phyloP scores from a whole-genome alignment of 768 basidiomycete species.

The Xerocomellus amylosporus region DNA sequence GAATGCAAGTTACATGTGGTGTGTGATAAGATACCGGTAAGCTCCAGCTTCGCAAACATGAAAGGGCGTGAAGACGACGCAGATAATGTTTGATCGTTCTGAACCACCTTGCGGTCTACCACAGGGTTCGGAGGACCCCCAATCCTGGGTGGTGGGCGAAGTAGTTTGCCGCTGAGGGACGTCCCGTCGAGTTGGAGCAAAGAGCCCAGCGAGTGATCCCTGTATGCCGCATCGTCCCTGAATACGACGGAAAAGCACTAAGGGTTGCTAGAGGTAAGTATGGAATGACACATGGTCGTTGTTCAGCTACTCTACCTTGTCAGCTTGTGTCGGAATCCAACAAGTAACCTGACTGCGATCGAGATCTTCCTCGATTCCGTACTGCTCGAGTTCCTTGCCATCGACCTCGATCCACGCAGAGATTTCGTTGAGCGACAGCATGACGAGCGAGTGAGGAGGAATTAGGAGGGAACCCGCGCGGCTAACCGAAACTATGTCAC shows the following conservation, averaged over 20 bases:
- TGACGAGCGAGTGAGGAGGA: neutral
- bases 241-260: slow-evolving; percentile 29
- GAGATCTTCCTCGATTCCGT: slow-evolving; percentile 20
- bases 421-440: slow-evolving; percentile 22
- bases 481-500: slow-evolving; percentile 14
- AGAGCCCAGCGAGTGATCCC: slow-evolving; percentile 9
- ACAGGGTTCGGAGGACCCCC: neutral
- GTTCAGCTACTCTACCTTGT: slow-evolving; percentile 21
- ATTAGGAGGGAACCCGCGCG: neutral
- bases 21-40: slow-evolving; percentile 24
- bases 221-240: slow-evolving; percentile 8
- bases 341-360: slow-evolving; percentile 23
- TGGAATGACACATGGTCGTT: neutral
- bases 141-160: neutral
- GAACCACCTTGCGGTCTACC: slow-evolving; percentile 5
- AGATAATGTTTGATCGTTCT: slow-evolving; percentile 7
- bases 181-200: slow-evolving; percentile 21
- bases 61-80: slow-evolving; percentile 20
- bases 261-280: neutral
- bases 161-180: neutral
- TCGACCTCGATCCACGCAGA: slow-evolving; percentile 31
- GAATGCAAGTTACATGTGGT: too few relatives aligned
- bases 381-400: slow-evolving; percentile 24
- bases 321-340: slow-evolving; percentile 28
- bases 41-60: slow-evolving; percentile 26